Conservation (phyloP, 805 yeast genomes). For the Clavispora fructus region DNA sequence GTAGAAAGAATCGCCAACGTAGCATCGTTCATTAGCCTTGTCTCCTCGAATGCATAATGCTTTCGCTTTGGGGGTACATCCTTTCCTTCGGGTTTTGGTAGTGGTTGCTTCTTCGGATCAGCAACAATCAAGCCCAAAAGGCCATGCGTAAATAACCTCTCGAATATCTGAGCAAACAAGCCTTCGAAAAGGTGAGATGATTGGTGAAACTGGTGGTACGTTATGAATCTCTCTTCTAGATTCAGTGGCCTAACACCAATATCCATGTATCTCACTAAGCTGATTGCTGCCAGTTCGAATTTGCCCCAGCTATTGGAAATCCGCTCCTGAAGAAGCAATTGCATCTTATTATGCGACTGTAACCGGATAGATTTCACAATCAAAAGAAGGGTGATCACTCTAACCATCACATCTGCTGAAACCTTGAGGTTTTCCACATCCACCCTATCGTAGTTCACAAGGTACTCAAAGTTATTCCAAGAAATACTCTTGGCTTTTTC, state of each 20-base stretch:
- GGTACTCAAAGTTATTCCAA: slow-evolving; percentile 30
- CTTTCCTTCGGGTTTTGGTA: not conserved
- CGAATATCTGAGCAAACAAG: slow-evolving; percentile 16
- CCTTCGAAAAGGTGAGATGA: slow-evolving; percentile 9
- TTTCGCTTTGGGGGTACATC: not conserved
- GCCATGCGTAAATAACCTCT: slow-evolving; percentile 22
- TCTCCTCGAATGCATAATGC: slow-evolving; percentile 13
- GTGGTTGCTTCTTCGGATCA: not conserved
- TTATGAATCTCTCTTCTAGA: slow-evolving; percentile 10
- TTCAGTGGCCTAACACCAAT: slow-evolving; percentile 23
- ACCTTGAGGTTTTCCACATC: slow-evolving; percentile 34
- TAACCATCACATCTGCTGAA: slow-evolving; percentile 36
- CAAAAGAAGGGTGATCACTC: slow-evolving; percentile 46
- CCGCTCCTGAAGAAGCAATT: slow-evolving; percentile 14
- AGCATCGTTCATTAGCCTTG: slow-evolving; percentile 39
- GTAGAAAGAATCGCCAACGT: slow-evolving; percentile 36
- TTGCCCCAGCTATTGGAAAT: slow-evolving; percentile 31
- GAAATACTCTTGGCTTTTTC: slow-evolving; percentile 10
- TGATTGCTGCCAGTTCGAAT: slow-evolving; percentile 41
- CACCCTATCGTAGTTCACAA: slow-evolving; percentile 41
- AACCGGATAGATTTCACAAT: slow-evolving; percentile 32
- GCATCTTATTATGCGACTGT: slow-evolving; percentile 28
- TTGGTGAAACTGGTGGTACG: slow-evolving; percentile 14
- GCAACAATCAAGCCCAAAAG: slow-evolving; percentile 18
- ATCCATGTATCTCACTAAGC: slow-evolving; percentile 48